These are phyloP conservation scores for Hypoxylon lenormandii DNA, from an alignment of 495 filamentous ascomycete genomes.

Conservation along the genomic window DNA sequence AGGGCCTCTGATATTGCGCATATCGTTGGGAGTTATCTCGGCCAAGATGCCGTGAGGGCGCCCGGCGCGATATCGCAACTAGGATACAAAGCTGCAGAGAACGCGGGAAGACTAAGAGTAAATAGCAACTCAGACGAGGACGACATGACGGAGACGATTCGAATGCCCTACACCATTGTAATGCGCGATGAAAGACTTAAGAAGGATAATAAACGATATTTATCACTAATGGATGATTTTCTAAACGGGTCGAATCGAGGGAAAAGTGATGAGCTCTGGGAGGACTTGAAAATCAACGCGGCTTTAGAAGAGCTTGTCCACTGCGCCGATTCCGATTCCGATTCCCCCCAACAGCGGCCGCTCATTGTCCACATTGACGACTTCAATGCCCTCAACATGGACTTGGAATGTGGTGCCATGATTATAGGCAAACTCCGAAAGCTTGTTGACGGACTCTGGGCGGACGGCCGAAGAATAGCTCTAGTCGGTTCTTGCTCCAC, in stretches of 20 bases:
- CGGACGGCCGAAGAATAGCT: constrained; percentile 74
- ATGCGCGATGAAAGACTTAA: constrained; percentile 31
- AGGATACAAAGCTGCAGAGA: constrained; percentile 71
- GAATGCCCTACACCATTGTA: constrained; percentile 17
- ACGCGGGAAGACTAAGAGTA: constrained; percentile 51
- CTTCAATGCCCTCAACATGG: constrained; percentile 76
- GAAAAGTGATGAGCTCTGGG: constrained; percentile 55
- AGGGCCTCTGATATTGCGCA: constrained; percentile 84
- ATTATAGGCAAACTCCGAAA: constrained; percentile 74
- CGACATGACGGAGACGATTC: constrained; percentile 4
- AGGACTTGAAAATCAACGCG: constrained; percentile 57
- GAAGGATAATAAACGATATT: constrained; percentile 38
- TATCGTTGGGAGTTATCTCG: constrained; percentile 77
- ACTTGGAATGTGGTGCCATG: constrained; percentile 67
- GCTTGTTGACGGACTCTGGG: constrained; percentile 75
- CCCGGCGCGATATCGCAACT: constrained; percentile 64
- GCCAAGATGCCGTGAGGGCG: constrained; percentile 67
- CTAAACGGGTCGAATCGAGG: constrained; percentile 33
- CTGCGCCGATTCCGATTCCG: constrained; percentile 47
- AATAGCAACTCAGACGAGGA: constrained; percentile 21
- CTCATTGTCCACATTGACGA: constrained; percentile 83
- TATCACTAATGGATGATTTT: constrained; percentile 46
- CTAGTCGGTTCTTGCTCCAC: constrained; percentile 75
- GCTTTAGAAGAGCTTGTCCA: constrained; percentile 56
- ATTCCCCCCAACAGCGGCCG: constrained; percentile 43